Conservation (phyloP, 192 early-diverging fungal species). For the Gryganskiella cystojenkinii region DNA sequence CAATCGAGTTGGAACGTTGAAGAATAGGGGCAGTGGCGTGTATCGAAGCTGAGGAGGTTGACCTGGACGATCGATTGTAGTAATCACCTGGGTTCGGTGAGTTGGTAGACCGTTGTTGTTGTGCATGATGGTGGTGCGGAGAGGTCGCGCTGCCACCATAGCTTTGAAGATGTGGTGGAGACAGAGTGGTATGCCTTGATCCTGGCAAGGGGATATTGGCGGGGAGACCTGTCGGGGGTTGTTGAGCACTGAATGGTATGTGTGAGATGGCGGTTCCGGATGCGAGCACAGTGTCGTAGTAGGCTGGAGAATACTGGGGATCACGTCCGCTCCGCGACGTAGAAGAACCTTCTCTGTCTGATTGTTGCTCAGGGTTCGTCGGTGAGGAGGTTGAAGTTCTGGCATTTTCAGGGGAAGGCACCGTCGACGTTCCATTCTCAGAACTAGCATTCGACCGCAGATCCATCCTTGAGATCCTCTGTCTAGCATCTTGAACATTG, state of each 20-base stretch:
- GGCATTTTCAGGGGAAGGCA: constrained; percentile 19
- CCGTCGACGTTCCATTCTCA: constrained; percentile 25
- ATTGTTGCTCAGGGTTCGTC: too few species aligned
- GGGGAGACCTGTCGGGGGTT: background rate
- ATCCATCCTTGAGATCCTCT: constrained; percentile 39
- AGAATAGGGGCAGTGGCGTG: too few species aligned
- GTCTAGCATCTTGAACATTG: constrained; percentile 34
- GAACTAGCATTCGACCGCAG: constrained; percentile 37
- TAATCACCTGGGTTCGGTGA: constrained; percentile 29
- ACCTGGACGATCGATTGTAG: background rate
- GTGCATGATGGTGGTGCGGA: constrained; percentile 12
- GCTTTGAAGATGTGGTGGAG: constrained; percentile 16
- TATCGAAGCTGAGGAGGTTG: background rate
- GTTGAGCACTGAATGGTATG: constrained; percentile 30
- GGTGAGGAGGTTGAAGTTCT: too few species aligned
- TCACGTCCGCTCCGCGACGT: too few species aligned
- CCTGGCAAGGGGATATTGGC: background rate
- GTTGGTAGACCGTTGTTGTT: constrained; percentile 14
- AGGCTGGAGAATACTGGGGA: too few species aligned
- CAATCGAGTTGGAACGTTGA: too few species aligned
- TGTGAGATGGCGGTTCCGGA: too few species aligned
- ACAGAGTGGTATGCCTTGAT: constrained; percentile 10
- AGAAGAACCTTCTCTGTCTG: too few species aligned
- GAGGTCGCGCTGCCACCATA: constrained; percentile 6
- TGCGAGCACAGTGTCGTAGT: too few species aligned